These are phyloP conservation scores for Penicillium alfredii DNA, from an alignment of 495 filamentous ascomycete genomes.

Conservation along the genomic window DNA sequence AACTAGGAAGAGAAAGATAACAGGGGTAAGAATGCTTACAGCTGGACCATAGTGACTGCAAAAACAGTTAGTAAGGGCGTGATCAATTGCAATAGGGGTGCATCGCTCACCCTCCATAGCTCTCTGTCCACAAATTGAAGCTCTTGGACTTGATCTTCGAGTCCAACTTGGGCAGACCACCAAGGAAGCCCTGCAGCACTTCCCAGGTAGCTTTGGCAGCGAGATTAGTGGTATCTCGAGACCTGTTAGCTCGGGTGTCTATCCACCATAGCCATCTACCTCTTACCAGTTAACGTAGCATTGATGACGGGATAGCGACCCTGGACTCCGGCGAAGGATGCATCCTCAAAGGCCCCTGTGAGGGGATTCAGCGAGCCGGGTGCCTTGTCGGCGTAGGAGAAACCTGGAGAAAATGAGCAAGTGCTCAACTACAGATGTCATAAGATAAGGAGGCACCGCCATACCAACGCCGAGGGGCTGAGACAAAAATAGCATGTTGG, in stretches of 20 bases:
- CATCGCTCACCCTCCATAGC: slow-evolving; percentile 61
- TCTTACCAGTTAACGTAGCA: slow-evolving; percentile 36
- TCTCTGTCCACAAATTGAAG: slow-evolving; percentile 48
- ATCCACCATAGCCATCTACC: background rate
- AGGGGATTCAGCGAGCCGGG: slow-evolving; percentile 38
- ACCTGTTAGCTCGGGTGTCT: background rate
- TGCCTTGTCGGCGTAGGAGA: slow-evolving; percentile 47
- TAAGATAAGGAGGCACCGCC: background rate
- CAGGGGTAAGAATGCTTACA: slow-evolving; percentile 39
- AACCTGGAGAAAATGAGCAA: slow-evolving; percentile 26
- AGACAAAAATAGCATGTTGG: slow-evolving; percentile 71
- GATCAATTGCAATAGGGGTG: slow-evolving; percentile 14
- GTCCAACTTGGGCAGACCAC: slow-evolving; percentile 42
- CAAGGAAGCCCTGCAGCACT: slow-evolving; percentile 52
- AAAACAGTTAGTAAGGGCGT: slow-evolving; percentile 10
- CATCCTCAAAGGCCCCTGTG: slow-evolving; percentile 41
- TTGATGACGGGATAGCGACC: slow-evolving; percentile 45
- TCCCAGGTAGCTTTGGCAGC: slow-evolving; percentile 52
- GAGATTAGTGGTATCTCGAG: slow-evolving; percentile 46
- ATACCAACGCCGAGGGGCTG: slow-evolving; percentile 55
- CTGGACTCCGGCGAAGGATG: slow-evolving; percentile 33
- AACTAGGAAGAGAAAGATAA: slow-evolving; percentile 29
- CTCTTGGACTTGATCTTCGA: slow-evolving; percentile 47
- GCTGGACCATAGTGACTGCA: slow-evolving; percentile 42
- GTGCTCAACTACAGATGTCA: too few species aligned